These are phyloP conservation scores for Pichia sp. DNA, from an alignment of 1,139 yeast species.

Conservation along the genomic window DNA sequence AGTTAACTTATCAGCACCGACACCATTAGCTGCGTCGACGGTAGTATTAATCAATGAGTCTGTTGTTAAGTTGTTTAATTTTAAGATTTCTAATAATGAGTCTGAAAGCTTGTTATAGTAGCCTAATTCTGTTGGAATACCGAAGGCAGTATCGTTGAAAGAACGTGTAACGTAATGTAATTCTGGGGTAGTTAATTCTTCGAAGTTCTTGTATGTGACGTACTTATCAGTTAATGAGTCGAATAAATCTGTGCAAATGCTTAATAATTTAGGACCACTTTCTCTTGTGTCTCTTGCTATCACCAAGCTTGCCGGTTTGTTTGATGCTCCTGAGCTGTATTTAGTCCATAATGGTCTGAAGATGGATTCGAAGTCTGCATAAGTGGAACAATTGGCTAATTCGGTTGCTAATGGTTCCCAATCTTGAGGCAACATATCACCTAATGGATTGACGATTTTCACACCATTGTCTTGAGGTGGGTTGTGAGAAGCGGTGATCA, in stretches of 20 bases:
- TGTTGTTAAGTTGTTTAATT: constrained; percentile 32
- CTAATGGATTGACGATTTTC: constrained; percentile 89
- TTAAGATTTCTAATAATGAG: constrained; percentile 23
- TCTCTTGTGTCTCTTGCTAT: constrained; percentile 76
- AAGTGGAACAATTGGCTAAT: constrained; percentile 65
- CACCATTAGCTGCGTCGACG: constrained; percentile 93
- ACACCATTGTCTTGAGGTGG: constrained; percentile 98
- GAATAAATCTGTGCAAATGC: constrained; percentile 69
- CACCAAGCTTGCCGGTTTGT: constrained; percentile 39
- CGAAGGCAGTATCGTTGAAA: constrained; percentile 62
- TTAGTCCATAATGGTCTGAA: constrained; percentile 31
- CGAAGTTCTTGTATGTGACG: constrained; percentile 48
- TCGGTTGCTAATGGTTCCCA: constrained; percentile 88
- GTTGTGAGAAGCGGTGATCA: constrained; percentile 98
- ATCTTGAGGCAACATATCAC: constrained; percentile 81
- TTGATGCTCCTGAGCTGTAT: constrained; percentile 31
- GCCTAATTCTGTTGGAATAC: constrained; percentile 63
- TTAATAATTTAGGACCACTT: constrained; percentile 67
- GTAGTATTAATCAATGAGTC: constrained; percentile 42
- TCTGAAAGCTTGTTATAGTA: constrained; percentile 64
- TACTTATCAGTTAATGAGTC: constrained; percentile 40
- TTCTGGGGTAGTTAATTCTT: constrained; percentile 89
- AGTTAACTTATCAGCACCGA: constrained; percentile 78
- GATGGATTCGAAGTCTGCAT: constrained; percentile 35
- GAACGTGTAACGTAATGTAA: constrained; percentile 84